These are phyloP conservation scores for Nemania serpens DNA, from an alignment of 2,329 filamentous ascomycete species.

Conservation along the genomic window DNA sequence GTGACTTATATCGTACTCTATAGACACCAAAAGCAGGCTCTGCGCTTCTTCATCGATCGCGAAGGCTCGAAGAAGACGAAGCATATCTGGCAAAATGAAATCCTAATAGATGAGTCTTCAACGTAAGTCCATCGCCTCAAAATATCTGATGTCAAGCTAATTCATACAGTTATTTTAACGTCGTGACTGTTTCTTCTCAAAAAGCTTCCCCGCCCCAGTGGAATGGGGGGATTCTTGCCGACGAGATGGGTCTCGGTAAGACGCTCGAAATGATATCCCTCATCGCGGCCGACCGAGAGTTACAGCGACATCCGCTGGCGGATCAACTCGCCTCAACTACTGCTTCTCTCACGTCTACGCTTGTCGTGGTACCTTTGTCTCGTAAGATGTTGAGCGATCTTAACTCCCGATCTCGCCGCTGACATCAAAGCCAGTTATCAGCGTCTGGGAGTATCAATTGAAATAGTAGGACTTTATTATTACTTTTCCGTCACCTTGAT, in stretches of 20 bases:
- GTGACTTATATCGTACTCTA: background rate
- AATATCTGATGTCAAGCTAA: background rate
- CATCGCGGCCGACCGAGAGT: conserved; percentile 6
- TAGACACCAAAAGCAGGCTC: conserved; percentile 13
- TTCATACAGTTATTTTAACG: conserved; percentile 8
- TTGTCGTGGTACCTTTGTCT: conserved; percentile 6
- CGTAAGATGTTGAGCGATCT: conserved; percentile 1
- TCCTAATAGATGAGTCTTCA: conserved; percentile 1
- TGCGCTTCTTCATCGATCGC: conserved; percentile 2
- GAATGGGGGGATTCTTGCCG: conserved; percentile 16
- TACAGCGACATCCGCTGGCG: background rate
- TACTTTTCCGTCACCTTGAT: background rate
- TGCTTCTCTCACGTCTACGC: background rate
- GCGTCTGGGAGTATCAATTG: conserved; percentile 12
- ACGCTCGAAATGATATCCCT: conserved; percentile 18
- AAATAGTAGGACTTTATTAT: background rate
- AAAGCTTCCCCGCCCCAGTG: background rate
- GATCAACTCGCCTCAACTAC: background rate
- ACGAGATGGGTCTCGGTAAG: conserved; percentile 16
- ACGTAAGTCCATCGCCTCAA: conserved; percentile 1
- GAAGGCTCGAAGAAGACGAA: background rate
- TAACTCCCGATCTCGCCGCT: background rate
- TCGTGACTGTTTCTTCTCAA: conserved; percentile 3
- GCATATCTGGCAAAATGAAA: conserved; percentile 5
- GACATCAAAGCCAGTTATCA: conserved; percentile 5